Evolutionary conservation across 2,329 filamentous ascomycete genomes (phyloP), one percentile per base, ranked within the genome.

Genomic region (Aspergillus thermomutatus): DNA sequence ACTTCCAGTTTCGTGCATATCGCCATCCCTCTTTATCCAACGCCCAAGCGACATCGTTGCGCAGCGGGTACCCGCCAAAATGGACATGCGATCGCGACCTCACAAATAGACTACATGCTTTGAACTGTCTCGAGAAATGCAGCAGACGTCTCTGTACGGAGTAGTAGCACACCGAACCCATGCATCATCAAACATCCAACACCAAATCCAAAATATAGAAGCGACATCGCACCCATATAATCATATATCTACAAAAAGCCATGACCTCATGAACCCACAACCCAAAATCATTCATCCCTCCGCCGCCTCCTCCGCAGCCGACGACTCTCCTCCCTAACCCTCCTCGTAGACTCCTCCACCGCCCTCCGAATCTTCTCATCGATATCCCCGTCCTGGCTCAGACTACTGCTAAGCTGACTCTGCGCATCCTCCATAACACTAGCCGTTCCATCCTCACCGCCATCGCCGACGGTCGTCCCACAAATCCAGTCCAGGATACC

Each of bases 371-470:
- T 65, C 53, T 67, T 68, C 41, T 69, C 67, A 27, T 69, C 66
- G 21, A 72, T 64, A 54, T 72, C 69, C 50, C 72, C 61, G 41
- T 73, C 69, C 27, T 74, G 68, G 26, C n/a, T 10, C 49, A 21
- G 23, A 6, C 41, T 21, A 4, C 27, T n/a, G 26, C 9, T 40
- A 68, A 37, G 14, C 31, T 37, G 14, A 37, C 14, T 59, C 56
- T 76, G 73, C 17, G 75, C 73, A 52, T 75, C 73, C 25, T 81
- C 60, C 4, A 6, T 11, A 26, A 34, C n/a, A 34, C 23, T 51
- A 11, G 43, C 41, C 17, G 23, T 23, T 64, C 83, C 82, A 48
- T 84, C 81, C 26, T 80, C 71, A 4, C 82, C 69, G 63, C 78
- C 79, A 52, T 78, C 71, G 19, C 78, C 67, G 31, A 74, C 62